Evolutionary conservation across 2,329 filamentous ascomycete genomes (phyloP).

Genomic region (Pseudogymnoascus sp.): DNA sequence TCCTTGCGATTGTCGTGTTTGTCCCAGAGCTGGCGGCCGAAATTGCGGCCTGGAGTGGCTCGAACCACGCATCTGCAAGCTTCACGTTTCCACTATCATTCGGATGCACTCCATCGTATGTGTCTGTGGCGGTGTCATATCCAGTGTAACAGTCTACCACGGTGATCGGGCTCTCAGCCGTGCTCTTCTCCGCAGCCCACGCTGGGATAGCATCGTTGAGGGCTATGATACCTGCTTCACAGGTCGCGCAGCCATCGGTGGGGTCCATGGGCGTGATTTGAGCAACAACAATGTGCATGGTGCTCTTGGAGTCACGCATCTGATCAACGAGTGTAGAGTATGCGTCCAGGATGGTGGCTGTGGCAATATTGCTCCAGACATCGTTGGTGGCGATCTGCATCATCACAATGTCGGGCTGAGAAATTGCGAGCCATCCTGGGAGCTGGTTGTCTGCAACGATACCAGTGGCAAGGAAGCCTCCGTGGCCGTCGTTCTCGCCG

Average conservation of each 20-base stretch:
- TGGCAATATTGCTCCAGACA: conserved; percentile 29
- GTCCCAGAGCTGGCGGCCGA: background rate
- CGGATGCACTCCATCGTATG: conserved; percentile 30
- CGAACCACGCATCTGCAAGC: conserved; percentile 26
- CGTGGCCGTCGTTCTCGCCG: conserved; percentile 37
- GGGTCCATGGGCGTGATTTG: conserved; percentile 30
- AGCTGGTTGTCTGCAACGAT: conserved; percentile 33
- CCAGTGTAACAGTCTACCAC: conserved; percentile 30
- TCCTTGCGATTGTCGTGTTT: background rate
- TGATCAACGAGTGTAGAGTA: conserved; percentile 33
- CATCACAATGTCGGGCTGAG: conserved; percentile 36
- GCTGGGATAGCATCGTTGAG: conserved; percentile 25
- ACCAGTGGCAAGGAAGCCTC: conserved; percentile 33
- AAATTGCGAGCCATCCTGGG: conserved; percentile 30
- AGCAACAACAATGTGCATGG: conserved; percentile 32
- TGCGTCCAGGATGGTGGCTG: conserved; percentile 29
- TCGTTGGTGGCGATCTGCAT: conserved; percentile 40
- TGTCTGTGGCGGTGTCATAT: conserved; percentile 25
- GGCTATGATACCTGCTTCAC: conserved; percentile 18
- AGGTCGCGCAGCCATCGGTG: conserved; percentile 20
- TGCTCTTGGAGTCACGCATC: conserved; percentile 34
- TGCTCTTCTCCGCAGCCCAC: conserved; percentile 25
- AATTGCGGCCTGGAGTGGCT: conserved; percentile 1
- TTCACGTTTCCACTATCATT: conserved; percentile 26
- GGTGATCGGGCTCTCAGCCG: conserved; percentile 24